phyloP scores from a whole-genome alignment of 1,284 basidiomycete genomes.

The Cystobasidiaceae sp. region DNA sequence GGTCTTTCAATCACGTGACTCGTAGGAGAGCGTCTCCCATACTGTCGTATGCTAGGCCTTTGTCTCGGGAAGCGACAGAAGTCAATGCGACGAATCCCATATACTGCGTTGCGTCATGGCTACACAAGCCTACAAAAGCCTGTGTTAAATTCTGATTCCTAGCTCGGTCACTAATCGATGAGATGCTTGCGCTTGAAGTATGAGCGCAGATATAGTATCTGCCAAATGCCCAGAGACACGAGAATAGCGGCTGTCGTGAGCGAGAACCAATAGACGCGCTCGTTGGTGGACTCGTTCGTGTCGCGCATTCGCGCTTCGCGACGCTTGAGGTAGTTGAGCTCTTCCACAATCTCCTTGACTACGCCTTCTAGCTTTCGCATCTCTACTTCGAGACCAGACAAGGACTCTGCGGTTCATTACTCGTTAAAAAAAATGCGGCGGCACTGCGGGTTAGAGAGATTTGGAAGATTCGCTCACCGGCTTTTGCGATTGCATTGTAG shows the following conservation, averaged over 20 bases:
- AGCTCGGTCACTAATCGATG: slow-evolving; percentile 62
- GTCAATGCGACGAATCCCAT: too few species aligned
- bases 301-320: slow-evolving; percentile 83
- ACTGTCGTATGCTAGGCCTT: too few species aligned
- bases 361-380: slow-evolving; percentile 95
- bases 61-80: too few species aligned
- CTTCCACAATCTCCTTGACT: slow-evolving; percentile 89
- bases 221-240: slow-evolving; percentile 83
- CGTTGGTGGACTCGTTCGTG: slow-evolving; percentile 92
- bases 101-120: too few species aligned
- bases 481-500: slow-evolving; percentile 98
- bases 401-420: slow-evolving; percentile 58
- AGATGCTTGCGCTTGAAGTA: slow-evolving; percentile 98
- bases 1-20: too few species aligned
- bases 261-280: slow-evolving; percentile 86
- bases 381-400: slow-evolving; percentile 92
- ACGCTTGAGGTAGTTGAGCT: slow-evolving; percentile 84
- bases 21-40: too few species aligned
- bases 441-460: too few species aligned
- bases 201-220: slow-evolving; percentile 77
- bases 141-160: not conserved
- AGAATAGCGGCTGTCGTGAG: slow-evolving; percentile 78
- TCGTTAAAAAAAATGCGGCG: too few species aligned
- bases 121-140: not conserved
- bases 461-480: slow-evolving; percentile 47